Base-by-base conservation (phyloP, 2,329 filamentous ascomycete species). In the Arthrocladium fulminans region DNA sequence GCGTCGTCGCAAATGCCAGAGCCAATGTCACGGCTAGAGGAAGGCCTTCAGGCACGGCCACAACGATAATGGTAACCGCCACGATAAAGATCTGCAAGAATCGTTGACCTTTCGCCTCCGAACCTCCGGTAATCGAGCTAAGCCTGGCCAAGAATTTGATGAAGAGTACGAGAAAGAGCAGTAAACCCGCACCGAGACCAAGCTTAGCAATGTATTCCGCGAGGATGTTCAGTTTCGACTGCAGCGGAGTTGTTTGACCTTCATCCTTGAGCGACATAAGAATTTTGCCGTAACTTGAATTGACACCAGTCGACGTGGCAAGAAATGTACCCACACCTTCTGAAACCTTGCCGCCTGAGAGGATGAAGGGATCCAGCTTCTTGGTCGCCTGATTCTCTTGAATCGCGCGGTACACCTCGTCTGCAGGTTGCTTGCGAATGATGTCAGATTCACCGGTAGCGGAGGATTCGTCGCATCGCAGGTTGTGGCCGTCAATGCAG, bases 201-300 rank as follows among this genome's bases (percentile, higher is more conserved):
- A 85, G 73, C 60, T 85, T 85, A n/a, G 82, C 82, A 57, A 90
- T 88, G 59, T 88, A 84, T 58, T 87, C 85, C 5, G 86, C 86
- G 15, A 90, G 72, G 3, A 80, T 73, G 55, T 88, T 88, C 50
- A 90, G 71, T 64, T 88, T 89, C 2, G 77, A 81, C 63, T 90
- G 86, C 6, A 90, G 65, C 2, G 86, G 86, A 1, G 86, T 90
- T 20, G 85, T 83, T 60, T 89, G 81, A 49, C 81, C 80, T 52
- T 87, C 83, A 56, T 86, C 83, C 52, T 84, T 80, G 9, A 90
- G 68, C 30, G 84, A 85, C 76, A 89, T 83, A 69, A 89, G 76
- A 2, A 81, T 88, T 59, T 86, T 85, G 48, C 86, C 86, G 59
- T 86, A 81, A 25, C 78, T 84, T 0, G 84, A 86, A 63, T 89